These are phyloP conservation scores for Penicillium pancosmium DNA, from an alignment of 495 filamentous ascomycete species.

Conservation along the genomic window DNA sequence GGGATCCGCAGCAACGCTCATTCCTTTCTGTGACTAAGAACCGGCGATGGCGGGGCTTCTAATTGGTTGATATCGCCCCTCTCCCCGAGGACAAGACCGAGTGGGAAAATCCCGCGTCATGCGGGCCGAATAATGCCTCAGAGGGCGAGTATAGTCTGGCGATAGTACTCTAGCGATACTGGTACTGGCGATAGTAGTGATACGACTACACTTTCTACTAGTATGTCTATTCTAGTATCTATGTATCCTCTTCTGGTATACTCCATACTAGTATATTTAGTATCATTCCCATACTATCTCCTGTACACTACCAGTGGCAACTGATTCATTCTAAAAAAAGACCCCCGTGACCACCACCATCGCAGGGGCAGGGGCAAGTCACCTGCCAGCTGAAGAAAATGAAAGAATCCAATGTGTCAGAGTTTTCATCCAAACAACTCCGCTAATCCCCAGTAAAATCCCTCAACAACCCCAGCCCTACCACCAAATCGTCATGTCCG, in stretches of 20 bases:
- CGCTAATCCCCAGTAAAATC: slow-evolving; percentile 7
- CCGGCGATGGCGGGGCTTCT: slow-evolving; percentile 21
- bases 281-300: background rate
- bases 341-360: too few species aligned
- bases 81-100: slow-evolving; percentile 28
- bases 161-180: background rate
- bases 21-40: slow-evolving; percentile 28
- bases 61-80: slow-evolving; percentile 28
- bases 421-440: background rate
- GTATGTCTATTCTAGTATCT: too few species aligned
- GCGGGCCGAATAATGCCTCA: slow-evolving; percentile 30
- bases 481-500: slow-evolving; percentile 21
- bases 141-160: background rate
- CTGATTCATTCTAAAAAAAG: too few species aligned
- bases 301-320: too few species aligned
- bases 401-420: slow-evolving; percentile 5
- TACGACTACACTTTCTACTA: background rate
- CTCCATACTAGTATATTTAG: too few species aligned
- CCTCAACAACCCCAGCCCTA: slow-evolving; percentile 22
- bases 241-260: too few species aligned
- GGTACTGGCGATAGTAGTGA: background rate
- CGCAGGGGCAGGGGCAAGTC: background rate
- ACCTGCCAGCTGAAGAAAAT: background rate
- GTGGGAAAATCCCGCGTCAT: slow-evolving; percentile 36
- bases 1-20: slow-evolving; percentile 18